These are phyloP conservation scores for Alternaria brassicicola DNA, from an alignment of 2,329 filamentous ascomycete genomes.

Conservation along the genomic window DNA sequence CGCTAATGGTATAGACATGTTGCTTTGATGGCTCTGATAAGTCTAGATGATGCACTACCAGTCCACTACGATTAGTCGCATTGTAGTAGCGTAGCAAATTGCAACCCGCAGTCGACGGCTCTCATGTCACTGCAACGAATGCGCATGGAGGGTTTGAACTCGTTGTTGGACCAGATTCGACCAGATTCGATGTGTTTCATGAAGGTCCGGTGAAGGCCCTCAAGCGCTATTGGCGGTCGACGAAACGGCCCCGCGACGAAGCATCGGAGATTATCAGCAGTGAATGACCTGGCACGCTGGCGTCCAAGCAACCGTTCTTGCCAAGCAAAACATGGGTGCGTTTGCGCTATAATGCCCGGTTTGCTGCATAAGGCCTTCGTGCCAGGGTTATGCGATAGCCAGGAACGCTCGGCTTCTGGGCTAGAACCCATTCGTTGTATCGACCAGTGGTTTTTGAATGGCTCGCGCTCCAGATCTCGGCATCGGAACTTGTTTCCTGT, in stretches of 20 bases:
- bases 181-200: slow-evolving; percentile 26
- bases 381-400: slow-evolving; percentile 24
- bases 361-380: slow-evolving; percentile 27
- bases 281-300: slow-evolving; percentile 39
- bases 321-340: slow-evolving; percentile 36
- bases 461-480: slow-evolving; percentile 2
- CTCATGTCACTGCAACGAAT: slow-evolving; percentile 8
- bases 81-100: slow-evolving; percentile 12
- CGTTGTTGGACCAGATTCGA: slow-evolving; percentile 17
- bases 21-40: slow-evolving; percentile 7
- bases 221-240: slow-evolving; percentile 27
- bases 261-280: slow-evolving; percentile 30
- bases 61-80: slow-evolving; percentile 16
- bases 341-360: slow-evolving; percentile 15
- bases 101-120: slow-evolving; percentile 6
- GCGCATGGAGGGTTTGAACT: slow-evolving; percentile 17
- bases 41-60: slow-evolving; percentile 19
- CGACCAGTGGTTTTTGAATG: neutral
- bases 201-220: slow-evolving; percentile 8
- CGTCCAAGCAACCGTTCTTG: slow-evolving; percentile 38
- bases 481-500: neutral
- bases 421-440: neutral
- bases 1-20: slow-evolving; percentile 16
- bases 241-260: slow-evolving; percentile 21
- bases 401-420: slow-evolving; percentile 21